A percentile compares a stretch with the other conserved stretches of the same genome.
phyloP scores from a whole-genome alignment of 1,139 yeast species.

The Diutina mesorugosa region DNA sequence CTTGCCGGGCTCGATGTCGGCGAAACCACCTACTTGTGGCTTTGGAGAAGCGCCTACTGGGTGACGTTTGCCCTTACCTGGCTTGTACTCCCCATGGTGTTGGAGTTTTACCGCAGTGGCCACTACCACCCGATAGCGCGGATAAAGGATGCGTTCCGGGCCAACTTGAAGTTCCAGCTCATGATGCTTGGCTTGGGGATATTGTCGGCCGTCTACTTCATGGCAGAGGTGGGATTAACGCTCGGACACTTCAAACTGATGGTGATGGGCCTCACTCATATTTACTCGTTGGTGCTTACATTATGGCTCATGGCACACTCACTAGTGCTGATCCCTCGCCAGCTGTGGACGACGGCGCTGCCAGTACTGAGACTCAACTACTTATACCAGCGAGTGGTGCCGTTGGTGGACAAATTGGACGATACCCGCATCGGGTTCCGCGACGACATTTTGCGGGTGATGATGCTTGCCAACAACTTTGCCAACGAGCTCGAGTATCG shows the following conservation, averaged over 20 bases:
- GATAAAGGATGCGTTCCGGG: constrained; percentile 43
- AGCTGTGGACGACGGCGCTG: constrained; percentile 38
- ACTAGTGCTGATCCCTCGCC: constrained; percentile 51
- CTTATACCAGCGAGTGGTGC: constrained; percentile 43
- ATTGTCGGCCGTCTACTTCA: constrained; percentile 45
- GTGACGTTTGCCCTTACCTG: constrained; percentile 65
- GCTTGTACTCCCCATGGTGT: constrained; percentile 58
- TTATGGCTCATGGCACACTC: constrained; percentile 86
- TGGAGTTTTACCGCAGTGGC: constrained; percentile 64
- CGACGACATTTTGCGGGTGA: constrained; percentile 54
- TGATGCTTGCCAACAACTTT: constrained; percentile 26
- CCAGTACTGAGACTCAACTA: constrained; percentile 24
- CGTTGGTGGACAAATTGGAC: constrained; percentile 45
- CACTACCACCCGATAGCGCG: constrained; percentile 34
- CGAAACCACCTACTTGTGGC: constrained; percentile 32
- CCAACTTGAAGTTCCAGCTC: constrained; percentile 49
- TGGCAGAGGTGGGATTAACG: constrained; percentile 48
- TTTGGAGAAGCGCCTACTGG: constrained; percentile 79
- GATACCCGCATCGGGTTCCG: constrained; percentile 53
- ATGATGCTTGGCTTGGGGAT: constrained; percentile 40
- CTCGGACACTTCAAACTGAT: constrained; percentile 48
- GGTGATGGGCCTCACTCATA: constrained; percentile 66
- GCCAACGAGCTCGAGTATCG: constrained; percentile 22
- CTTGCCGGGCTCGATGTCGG: constrained; percentile 17
- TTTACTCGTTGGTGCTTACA: constrained; percentile 65